Conservation (phyloP, 768 basidiomycete species). For the Agaricus sinodeliciosus region DNA sequence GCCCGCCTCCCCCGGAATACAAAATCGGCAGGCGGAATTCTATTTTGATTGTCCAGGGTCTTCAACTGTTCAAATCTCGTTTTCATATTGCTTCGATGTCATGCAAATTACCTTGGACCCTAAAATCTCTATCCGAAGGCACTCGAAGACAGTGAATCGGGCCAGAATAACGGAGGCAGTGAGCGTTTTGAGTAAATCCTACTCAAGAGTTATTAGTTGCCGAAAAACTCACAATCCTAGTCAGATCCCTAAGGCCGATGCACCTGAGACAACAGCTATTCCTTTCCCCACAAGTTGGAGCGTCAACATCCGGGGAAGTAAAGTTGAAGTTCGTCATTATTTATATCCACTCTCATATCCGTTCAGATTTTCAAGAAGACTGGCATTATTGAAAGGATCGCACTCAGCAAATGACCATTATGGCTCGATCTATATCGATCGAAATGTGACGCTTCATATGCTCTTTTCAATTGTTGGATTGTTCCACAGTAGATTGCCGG, state of each 20-base stretch:
- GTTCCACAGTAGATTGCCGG: background rate
- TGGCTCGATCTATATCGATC: too few relatives aligned
- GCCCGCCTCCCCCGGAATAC: too few relatives aligned
- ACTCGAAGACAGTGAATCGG: background rate
- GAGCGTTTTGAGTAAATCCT: background rate
- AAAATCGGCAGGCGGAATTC: too few relatives aligned
- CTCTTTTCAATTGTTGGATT: background rate
- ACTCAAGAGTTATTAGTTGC: too few relatives aligned
- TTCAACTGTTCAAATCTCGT: background rate
- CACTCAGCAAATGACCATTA: too few relatives aligned
- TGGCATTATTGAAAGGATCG: background rate
- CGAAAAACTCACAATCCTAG: background rate
- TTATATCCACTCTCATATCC: background rate
- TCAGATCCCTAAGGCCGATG: background rate
- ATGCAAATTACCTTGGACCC: background rate
- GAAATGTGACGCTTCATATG: background rate
- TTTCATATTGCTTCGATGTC: background rate
- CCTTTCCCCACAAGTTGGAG: background rate
- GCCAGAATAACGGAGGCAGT: background rate
- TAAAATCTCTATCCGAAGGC: background rate
- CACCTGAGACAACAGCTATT: background rate
- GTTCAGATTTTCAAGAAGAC: background rate
- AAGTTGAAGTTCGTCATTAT: background rate
- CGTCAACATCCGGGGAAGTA: background rate
- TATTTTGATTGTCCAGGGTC: too few relatives aligned